Conservation (phyloP, 495 filamentous ascomycete genomes). For the Chlorociboria aeruginascens region DNA sequence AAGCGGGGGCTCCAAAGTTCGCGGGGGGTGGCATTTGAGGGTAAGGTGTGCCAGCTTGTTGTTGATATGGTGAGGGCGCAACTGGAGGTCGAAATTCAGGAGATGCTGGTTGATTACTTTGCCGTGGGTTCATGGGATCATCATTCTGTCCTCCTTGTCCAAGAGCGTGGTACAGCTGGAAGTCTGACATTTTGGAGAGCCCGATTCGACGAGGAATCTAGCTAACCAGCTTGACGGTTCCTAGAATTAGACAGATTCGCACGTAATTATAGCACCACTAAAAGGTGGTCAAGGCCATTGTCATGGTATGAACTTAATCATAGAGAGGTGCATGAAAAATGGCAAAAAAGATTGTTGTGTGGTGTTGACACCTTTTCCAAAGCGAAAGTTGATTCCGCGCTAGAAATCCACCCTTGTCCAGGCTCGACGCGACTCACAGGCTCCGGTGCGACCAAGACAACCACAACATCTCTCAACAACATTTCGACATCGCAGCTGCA, state of each 20-base stretch:
- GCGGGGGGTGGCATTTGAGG: conserved; percentile 12
- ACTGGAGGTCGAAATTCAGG: conserved; percentile 32
- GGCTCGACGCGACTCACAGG: not conserved
- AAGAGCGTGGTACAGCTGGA: conserved; percentile 63
- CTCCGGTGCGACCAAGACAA: not conserved
- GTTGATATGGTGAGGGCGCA: conserved; percentile 48
- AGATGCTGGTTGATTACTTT: conserved; percentile 41
- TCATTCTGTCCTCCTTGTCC: conserved; percentile 45
- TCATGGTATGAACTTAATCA: not conserved
- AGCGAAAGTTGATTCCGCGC: not conserved
- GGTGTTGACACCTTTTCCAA: conserved; percentile 15
- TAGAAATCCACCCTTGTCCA: not conserved
- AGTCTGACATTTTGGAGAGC: conserved; percentile 51
- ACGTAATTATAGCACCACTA: too few relatives aligned
- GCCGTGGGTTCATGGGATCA: conserved; percentile 52
- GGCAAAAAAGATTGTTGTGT: not conserved
- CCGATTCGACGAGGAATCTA: not conserved
- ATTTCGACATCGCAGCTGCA: not conserved
- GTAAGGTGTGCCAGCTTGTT: conserved; percentile 30
- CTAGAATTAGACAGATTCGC: not conserved
- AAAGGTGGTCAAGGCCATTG: not conserved
- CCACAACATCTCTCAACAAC: not conserved
- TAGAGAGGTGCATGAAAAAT: not conserved
- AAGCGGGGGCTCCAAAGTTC: too few relatives aligned
- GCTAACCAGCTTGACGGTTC: not conserved